Base-by-base conservation (phyloP, 805 yeast species). In the Wickerhamiella australiensis region DNA sequence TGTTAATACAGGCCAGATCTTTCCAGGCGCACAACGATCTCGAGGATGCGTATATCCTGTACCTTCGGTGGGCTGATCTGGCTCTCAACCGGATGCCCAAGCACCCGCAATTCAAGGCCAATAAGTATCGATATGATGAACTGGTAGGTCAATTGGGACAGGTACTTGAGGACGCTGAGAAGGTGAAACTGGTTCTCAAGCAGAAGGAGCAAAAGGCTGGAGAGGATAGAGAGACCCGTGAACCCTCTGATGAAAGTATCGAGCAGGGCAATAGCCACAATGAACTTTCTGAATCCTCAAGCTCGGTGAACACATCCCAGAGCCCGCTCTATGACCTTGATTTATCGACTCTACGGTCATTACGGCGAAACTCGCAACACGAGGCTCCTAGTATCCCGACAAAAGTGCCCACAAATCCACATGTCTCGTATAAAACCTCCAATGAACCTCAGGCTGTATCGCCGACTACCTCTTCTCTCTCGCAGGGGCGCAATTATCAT, bases 11-110 rank as follows among this genome's bases (percentile, higher is more conserved):
- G 65, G 75, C 79, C 0, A 65, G 66, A 26, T 61, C 72, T 18
- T 77, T 71, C 60, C 67, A 67, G 17, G 60, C 62, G 18, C 75
- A 70, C 40, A 65, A 68, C 13, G 67, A 72, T 25, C 58, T 65
- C 38, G 72, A 69, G 38, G 75, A 73, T 51, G 76, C 85, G 0
- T 81, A 74, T 57, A 62, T 77, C 26, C 63, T 78, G 49, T 79
- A 78, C 57, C 64, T 74, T 42, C 63, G 87, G 50, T 79, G 76
- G 55, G 72, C 80, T 20, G 84, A 81, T 52, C 65, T 78, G 44
- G 66, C 77, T 27, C 68, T 73, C 48, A 72, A 75, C 61, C 65
- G 65, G 45, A 57, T 78, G 40, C 68, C 70, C 15, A 61, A 52
- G 5, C 79, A 76, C 52, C 77, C 79, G 0, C 73, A 69, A 22